phyloP scores from a whole-genome alignment of 441 rosid genomes.

The Arabidopsis lyrata region DNA sequence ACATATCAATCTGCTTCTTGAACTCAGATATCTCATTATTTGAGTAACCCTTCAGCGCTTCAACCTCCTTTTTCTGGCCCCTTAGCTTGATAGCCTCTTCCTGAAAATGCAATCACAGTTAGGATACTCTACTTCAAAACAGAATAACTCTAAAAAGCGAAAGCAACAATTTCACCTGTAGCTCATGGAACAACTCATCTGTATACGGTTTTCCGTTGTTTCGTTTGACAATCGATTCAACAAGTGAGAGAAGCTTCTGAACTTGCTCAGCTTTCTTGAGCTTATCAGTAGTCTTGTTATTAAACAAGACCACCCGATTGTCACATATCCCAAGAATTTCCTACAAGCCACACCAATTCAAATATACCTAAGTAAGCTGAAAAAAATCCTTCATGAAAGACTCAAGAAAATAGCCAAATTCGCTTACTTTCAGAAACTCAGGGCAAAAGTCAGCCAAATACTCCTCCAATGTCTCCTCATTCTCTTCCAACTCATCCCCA shows the following conservation, averaged over 20 bases:
- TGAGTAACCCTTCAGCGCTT: slow-evolving; percentile 64
- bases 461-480: slow-evolving; percentile 74
- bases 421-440: slow-evolving; percentile 67
- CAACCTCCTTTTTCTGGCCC: slow-evolving; percentile 69
- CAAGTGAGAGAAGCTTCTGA: slow-evolving; percentile 65
- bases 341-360: slow-evolving; percentile 46
- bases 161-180: slow-evolving; percentile 53
- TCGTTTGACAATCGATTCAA: slow-evolving; percentile 51
- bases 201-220: slow-evolving; percentile 80
- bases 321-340: slow-evolving; percentile 65
- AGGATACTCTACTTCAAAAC: slow-evolving; percentile 24
- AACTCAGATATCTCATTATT: slow-evolving; percentile 61
- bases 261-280: slow-evolving; percentile 62
- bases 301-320: slow-evolving; percentile 68
- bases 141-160: not conserved
- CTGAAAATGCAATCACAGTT: slow-evolving; percentile 46
- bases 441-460: slow-evolving; percentile 75
- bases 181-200: slow-evolving; percentile 69
- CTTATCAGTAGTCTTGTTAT: slow-evolving; percentile 78
- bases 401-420: slow-evolving; percentile 10
- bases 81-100: slow-evolving; percentile 68
- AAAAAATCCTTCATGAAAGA: not conserved
- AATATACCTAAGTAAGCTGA: not conserved
- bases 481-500: slow-evolving; percentile 87
- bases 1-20: slow-evolving; percentile 62